phyloP scores from a whole-genome alignment of 495 filamentous ascomycete species.

The Hypomontagnella submonticulosa region DNA sequence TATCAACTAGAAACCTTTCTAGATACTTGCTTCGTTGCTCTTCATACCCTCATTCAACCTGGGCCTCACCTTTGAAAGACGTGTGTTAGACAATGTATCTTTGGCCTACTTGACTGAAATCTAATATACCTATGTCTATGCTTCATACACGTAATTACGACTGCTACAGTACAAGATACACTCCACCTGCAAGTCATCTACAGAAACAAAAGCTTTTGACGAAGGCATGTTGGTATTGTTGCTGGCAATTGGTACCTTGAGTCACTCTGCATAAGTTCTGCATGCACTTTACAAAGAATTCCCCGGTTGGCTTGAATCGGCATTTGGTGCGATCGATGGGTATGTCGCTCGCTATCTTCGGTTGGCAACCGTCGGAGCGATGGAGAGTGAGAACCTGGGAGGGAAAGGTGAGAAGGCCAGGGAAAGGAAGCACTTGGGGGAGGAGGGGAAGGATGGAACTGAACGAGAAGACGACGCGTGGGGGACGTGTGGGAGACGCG shows the following conservation, averaged over 20 bases:
- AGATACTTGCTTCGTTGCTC: slow-evolving; percentile 1
- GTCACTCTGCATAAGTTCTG: slow-evolving; percentile 31
- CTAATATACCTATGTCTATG: background rate
- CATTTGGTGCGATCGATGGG: slow-evolving; percentile 32
- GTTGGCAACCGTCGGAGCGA: slow-evolving; percentile 10
- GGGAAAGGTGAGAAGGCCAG: background rate
- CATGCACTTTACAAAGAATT: slow-evolving; percentile 39
- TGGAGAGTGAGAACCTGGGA: slow-evolving; percentile 9
- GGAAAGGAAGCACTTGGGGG: too few relatives aligned
- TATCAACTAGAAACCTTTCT: slow-evolving; percentile 4
- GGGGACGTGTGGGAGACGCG: slow-evolving; percentile 27
- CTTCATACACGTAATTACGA: background rate
- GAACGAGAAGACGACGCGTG: slow-evolving; percentile 1
- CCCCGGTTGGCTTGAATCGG: slow-evolving; percentile 38
- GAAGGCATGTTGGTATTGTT: background rate
- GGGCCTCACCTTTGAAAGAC: background rate
- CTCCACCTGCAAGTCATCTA: slow-evolving; percentile 4
- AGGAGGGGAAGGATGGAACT: slow-evolving; percentile 11
- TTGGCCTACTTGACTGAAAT: slow-evolving; percentile 3
- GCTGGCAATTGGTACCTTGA: slow-evolving; percentile 16
- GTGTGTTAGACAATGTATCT: background rate
- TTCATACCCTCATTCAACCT: background rate
- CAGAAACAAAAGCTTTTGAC: slow-evolving; percentile 6
- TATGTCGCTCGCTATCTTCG: slow-evolving; percentile 23
- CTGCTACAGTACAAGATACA: slow-evolving; percentile 10